Conservation (phyloP, 768 basidiomycete genomes). For the Boletellus ananas region DNA sequence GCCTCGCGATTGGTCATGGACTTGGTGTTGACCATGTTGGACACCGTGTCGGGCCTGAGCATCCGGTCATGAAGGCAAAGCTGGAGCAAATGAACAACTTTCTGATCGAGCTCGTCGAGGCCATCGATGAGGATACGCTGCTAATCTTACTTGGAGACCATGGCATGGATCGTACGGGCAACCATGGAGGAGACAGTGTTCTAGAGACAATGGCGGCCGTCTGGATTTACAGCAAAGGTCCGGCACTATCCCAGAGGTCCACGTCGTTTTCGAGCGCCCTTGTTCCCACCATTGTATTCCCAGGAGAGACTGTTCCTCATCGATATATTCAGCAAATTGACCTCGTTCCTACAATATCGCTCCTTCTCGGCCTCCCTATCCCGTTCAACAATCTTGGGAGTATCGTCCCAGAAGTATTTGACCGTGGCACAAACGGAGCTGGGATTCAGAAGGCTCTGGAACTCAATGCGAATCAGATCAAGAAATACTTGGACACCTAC, state of each 20-base stretch:
- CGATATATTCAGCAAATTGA: conserved; percentile 90
- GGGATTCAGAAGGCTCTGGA: conserved; percentile 57
- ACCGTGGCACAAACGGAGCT: conserved; percentile 35
- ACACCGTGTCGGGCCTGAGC: conserved; percentile 88
- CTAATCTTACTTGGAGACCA: conserved; percentile 93
- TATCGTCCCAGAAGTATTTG: conserved; percentile 90
- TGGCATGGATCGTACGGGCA: conserved; percentile 93
- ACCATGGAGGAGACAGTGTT: conserved; percentile 89
- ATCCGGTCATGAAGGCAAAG: conserved; percentile 82
- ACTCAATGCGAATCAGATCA: conserved; percentile 73
- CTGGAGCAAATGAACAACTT: conserved; percentile 85
- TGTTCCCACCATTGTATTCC: conserved; percentile 55
- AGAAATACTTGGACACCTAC: conserved; percentile 73
- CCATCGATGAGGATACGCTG: conserved; percentile 82
- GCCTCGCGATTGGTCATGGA: conserved; percentile 88
- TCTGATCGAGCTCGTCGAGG: conserved; percentile 63
- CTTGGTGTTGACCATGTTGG: conserved; percentile 97
- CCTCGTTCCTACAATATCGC: conserved; percentile 80
- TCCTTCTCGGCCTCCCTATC: conserved; percentile 88
- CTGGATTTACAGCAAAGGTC: conserved; percentile 90
- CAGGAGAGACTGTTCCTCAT: conserved; percentile 48
- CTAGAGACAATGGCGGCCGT: conserved; percentile 82
- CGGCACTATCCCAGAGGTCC: conserved; percentile 38
- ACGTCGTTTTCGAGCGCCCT: conserved; percentile 45
- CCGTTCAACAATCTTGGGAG: conserved; percentile 94